Base-by-base conservation (phyloP, 208 protist species). In the Angomonas desouzai region DNA sequence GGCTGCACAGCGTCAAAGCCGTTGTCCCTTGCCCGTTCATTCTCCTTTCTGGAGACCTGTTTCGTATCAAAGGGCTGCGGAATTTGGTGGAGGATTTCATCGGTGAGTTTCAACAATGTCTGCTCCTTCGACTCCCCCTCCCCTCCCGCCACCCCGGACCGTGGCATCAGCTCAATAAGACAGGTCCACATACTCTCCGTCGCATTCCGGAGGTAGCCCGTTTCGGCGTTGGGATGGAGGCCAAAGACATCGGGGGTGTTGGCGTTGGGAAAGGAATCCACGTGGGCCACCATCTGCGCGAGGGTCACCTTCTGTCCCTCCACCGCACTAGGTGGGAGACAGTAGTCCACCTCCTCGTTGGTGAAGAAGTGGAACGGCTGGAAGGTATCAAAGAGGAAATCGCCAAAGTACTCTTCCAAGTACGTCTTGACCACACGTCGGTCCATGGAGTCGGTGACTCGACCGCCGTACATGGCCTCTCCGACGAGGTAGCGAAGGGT, bases 331-430 rank as follows among this genome's bases (percentile, higher is more conserved):
- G 81, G 30, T 30, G 97, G 97, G 64, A 98, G 81, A 64, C 77
- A 81, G 76, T 99, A 99, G 66, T 97, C 85, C 10, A 93, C 85
- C 11, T 87, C 74, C 6, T 77, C 77, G 74, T 92, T 83, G n/a
- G 72, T 29, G 63, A 97, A 99, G 80, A 99, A 99, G 81, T 97
- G 88, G 81, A 99, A 99, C 18, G 94, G 89, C 78, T 99, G 98
- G 85, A 98, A 99, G 47, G 90, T 93, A 74, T 99, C 98, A 74
- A 99, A 99, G 29, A 99, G 81, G 77, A 99, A 99, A 75, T 99
- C 98, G 43, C 98, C 98, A 76, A 99, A 97, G 86, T 99, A 99
- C 88, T 99, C 98, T 61, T 99, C 91, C 7, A 99, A 77, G 77
- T 99, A 99, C 23, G 97, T 99, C 67, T 92, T 97, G 4, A 99